Base-by-base conservation (phyloP, 208 protist species). In the Trypanosoma congolense region DNA sequence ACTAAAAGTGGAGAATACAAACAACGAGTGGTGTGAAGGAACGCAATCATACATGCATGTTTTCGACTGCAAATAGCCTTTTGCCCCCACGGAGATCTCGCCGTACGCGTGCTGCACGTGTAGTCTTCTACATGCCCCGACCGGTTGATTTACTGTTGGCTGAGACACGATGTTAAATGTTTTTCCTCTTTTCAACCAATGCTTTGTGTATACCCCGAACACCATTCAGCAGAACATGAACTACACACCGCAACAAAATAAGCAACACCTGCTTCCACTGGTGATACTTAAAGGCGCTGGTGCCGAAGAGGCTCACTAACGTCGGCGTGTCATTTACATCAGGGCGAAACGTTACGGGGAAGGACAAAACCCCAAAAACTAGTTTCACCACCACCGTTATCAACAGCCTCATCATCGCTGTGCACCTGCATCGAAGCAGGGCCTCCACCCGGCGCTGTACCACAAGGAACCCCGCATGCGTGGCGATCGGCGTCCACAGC, bases 321-420 rank as follows among this genome's bases (percentile, higher is more conserved):
- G 71, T 64, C 16, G 71, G 71, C 41, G 64, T 65, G 21, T 67
- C 74, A 54, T 79, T 45, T 49, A 68, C 73, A 58, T 80, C 79
- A 35, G 80, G 74, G 53, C 77, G 69, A 56, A 71, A 85, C n/a
- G 86, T 56, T 6, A 89, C 52, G 1, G 80, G 76, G 44, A 92
- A 92, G 30, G 81, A 41, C 19, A 73, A 49, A 5, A 87, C 16
- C 28, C 80, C 75, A n/a, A 87, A 45, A 5, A 85, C 33, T 56
- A 81, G n/a, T 59, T 76, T 80, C 31, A 76, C 59, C 1, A 87
- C 21, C 5, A 44, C 48, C 43, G 75, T 75, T 3, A 92, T 44
- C 24, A 75, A 12, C 31, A 87, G 43, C 44, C 80, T 77, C 14
- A 52, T 49, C 42, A 48, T 28, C 33, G 61, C 38, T 18, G 78